phyloP scores from a whole-genome alignment of 176 grass and related monocot genomes.

The Rhynchospora tenuis region DNA sequence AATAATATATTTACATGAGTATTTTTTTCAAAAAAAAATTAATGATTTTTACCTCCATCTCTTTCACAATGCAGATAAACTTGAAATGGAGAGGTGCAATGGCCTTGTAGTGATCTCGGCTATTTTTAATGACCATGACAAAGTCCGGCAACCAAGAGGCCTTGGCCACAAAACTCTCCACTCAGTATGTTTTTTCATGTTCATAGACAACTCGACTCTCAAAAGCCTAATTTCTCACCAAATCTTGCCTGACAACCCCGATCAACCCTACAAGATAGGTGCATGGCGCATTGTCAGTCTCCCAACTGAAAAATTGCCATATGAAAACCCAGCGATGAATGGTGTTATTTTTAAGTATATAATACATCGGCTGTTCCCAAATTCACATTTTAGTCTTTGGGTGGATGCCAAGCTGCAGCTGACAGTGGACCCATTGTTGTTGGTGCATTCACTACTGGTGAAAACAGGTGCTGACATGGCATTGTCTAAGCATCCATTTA shows the following conservation, averaged over 20 bases:
- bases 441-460: conserved; percentile 61
- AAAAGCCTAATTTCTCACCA: conserved; percentile 31
- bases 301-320: conserved; percentile 35
- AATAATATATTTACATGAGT: background rate
- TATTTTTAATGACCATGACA: conserved; percentile 80
- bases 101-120: conserved; percentile 72
- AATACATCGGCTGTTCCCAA: conserved; percentile 78
- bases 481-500: conserved; percentile 67
- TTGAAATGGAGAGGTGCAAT: conserved; percentile 59
- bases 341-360: conserved; percentile 78
- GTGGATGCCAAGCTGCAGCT: conserved; percentile 93
- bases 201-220: conserved; percentile 54
- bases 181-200: conserved; percentile 83
- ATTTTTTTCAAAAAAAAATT: conserved; percentile 6
- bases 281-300: conserved; percentile 54
- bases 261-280: conserved; percentile 24
- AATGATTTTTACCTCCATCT: background rate
- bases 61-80: conserved; percentile 38
- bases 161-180: conserved; percentile 41
- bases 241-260: conserved; percentile 22
- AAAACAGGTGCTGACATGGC: conserved; percentile 43
- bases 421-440: conserved; percentile 72
- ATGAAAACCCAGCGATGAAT: conserved; percentile 80
- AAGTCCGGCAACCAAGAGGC: conserved; percentile 79
- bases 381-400: conserved; percentile 75